These are phyloP conservation scores for Candida xiaguanensis DNA, from an alignment of 805 yeast species.

Conservation along the genomic window DNA sequence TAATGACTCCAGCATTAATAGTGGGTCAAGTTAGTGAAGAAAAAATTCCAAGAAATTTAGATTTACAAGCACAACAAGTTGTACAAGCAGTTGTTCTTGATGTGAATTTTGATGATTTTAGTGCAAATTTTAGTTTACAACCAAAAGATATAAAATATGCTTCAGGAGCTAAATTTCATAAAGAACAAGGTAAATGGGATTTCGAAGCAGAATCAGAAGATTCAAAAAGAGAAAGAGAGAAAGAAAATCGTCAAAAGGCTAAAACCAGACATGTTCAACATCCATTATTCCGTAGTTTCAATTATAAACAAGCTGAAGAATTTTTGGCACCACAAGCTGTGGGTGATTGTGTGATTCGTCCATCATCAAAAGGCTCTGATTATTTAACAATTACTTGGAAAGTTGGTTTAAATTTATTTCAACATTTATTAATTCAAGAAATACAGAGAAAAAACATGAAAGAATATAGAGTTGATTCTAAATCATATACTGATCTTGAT, in stretches of 20 bases:
- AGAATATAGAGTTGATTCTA: conserved; percentile 61
- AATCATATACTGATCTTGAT: conserved; percentile 81
- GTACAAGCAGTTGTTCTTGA: conserved; percentile 75
- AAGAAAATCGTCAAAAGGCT: conserved; percentile 63
- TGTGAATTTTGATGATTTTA: conserved; percentile 70
- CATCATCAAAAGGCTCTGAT: conserved; percentile 85
- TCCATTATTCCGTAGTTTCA: conserved; percentile 83
- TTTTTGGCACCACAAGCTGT: conserved; percentile 82
- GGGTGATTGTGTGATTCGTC: conserved; percentile 92
- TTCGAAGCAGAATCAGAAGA: conserved; percentile 70
- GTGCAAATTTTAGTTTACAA: conserved; percentile 68
- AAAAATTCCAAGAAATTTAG: conserved; percentile 43
- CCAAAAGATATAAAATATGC: conserved; percentile 62
- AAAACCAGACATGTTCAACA: conserved; percentile 82
- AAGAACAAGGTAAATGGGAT: conserved; percentile 75
- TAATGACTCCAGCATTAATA: conserved; percentile 38
- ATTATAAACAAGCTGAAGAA: conserved; percentile 86
- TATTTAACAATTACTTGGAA: conserved; percentile 96
- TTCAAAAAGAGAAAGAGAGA: conserved; percentile 50
- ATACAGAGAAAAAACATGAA: conserved; percentile 60
- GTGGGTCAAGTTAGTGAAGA: conserved; percentile 44
- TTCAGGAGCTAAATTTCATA: conserved; percentile 40
- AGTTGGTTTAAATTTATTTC: conserved; percentile 84
- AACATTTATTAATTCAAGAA: conserved; percentile 86
- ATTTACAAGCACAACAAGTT: conserved; percentile 64